phyloP scores from a whole-genome alignment of 345 rosid species.

The Citrus sinensis region DVS_A1.0 CM039165.1:37603001-37603500 shows the following conservation, averaged over 20 bases:
- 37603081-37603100: background rate
- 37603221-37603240: slow-evolving; percentile 1
- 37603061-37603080: background rate
- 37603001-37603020: background rate
- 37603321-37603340: background rate
- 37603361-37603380: background rate
- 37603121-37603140: background rate
- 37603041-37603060: background rate
- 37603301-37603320: background rate
- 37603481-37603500: background rate
- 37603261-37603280: background rate
- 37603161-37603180: background rate
- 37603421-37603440: background rate
- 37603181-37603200: background rate
- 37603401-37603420: background rate
- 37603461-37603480: background rate
- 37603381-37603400: background rate
- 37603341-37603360: too few relatives aligned
- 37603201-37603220: background rate
- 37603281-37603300: background rate
- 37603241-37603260: background rate
- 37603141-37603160: background rate
- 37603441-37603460: background rate
- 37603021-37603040: background rate
- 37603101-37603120: background rate